Conservation (phyloP, 2,329 filamentous ascomycete species). For the Sphaerulina vaccinii region DNA sequence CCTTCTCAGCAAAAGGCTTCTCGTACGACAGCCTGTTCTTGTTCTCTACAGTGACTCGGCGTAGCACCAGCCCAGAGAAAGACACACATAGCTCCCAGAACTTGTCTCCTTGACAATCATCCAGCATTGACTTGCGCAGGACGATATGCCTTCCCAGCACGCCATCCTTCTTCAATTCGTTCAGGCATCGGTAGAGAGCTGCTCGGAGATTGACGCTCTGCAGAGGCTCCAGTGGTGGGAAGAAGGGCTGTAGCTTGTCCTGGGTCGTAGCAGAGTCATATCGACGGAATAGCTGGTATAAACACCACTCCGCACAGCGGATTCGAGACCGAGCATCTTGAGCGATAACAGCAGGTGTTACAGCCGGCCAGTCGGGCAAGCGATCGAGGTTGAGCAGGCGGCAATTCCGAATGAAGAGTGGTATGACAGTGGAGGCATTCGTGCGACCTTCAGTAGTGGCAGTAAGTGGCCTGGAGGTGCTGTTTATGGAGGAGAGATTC, state of each 20-base stretch:
- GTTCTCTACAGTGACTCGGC: constrained; percentile 55
- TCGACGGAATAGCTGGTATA: constrained; percentile 81
- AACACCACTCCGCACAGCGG: constrained; percentile 79
- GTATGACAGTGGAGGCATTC: constrained; percentile 41
- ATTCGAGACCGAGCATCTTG: constrained; percentile 74
- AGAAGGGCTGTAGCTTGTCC: constrained; percentile 84
- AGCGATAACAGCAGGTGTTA: constrained; percentile 68
- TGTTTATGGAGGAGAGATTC: constrained; percentile 16
- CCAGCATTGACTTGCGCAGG: constrained; percentile 89
- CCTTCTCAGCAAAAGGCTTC: constrained; percentile 50
- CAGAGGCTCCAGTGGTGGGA: constrained; percentile 83
- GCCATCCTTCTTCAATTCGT: constrained; percentile 84
- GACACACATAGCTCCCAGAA: constrained; percentile 81
- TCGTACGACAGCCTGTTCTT: constrained; percentile 41
- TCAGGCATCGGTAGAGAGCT: constrained; percentile 75
- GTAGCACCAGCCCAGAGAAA: constrained; percentile 81
- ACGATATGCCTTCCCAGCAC: constrained; percentile 75
- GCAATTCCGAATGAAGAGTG: constrained; percentile 78
- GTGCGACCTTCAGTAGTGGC: not conserved
- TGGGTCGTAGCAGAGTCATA: constrained; percentile 77
- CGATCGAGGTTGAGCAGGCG: constrained; percentile 78
- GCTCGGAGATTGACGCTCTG: constrained; percentile 89
- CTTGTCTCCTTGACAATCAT: constrained; percentile 90
- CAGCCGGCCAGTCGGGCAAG: constrained; percentile 74
- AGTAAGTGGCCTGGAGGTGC: too few species aligned